Evolutionary conservation across 208 protist species (phyloP).

Genomic region (Acanthamoeba sp.): DNA sequence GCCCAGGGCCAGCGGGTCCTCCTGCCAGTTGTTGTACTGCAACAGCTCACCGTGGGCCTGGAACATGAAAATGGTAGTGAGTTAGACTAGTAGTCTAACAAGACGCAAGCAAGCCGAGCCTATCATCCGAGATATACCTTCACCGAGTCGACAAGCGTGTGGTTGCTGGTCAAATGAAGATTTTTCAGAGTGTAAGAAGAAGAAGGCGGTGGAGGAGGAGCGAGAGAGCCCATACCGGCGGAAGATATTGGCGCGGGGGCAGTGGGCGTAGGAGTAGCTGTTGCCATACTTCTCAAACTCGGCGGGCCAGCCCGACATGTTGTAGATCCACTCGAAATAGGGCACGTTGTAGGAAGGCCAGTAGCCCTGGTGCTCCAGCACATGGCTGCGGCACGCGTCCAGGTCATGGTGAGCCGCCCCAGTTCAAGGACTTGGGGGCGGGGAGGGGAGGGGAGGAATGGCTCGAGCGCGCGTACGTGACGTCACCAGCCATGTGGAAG

Average conservation of each 20-base stretch:
- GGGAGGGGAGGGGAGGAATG: conserved; percentile 42
- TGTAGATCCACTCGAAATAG: conserved; percentile 90
- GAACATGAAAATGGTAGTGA: too few species aligned
- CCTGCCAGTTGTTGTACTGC: conserved; percentile 90
- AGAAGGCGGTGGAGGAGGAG: conserved; percentile 46
- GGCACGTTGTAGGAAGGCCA: conserved; percentile 93
- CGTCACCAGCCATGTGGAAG: conserved; percentile 82
- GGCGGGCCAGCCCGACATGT: conserved; percentile 86
- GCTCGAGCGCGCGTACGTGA: conserved; percentile 70
- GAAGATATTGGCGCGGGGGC: conserved; percentile 89
- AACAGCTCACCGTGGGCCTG: conserved; percentile 41
- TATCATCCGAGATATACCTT: conserved; percentile 33
- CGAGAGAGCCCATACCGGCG: conserved; percentile 75
- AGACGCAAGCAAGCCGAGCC: neutral
- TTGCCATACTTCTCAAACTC: conserved; percentile 75
- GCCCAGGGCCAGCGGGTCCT: conserved; percentile 86
- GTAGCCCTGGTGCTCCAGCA: conserved; percentile 78
- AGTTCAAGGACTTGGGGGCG: too few species aligned
- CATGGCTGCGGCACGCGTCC: neutral
- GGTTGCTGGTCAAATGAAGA: conserved; percentile 77
- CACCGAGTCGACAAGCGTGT: conserved; percentile 78
- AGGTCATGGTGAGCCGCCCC: too few species aligned
- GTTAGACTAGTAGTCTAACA: neutral
- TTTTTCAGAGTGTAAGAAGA: too few species aligned
- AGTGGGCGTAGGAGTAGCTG: conserved; percentile 87